Percentiles rank a stretch among this genome's conserved stretches.
Evolutionary conservation across 805 yeast genomes (phyloP).

Genomic region (Lachancea dasiensis): DNA sequence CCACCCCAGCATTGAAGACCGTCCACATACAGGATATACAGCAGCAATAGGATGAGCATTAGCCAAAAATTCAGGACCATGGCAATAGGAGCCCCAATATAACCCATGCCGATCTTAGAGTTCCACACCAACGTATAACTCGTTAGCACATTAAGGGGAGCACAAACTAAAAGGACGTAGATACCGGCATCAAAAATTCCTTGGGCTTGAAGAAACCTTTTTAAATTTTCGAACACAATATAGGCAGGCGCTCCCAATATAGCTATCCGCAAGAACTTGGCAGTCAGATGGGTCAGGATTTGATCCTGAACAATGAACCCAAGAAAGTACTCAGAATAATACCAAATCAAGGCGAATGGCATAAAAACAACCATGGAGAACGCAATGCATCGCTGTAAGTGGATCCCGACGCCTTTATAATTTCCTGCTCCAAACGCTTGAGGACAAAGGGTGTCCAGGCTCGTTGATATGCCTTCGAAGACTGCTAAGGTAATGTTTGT

Average conservation of each 20-base stretch:
- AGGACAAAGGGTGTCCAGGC: slow-evolving; percentile 76
- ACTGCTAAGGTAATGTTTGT: slow-evolving; percentile 74
- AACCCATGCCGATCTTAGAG: slow-evolving; percentile 63
- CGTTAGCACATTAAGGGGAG: slow-evolving; percentile 62
- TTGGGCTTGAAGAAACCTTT: slow-evolving; percentile 79
- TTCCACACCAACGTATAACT: slow-evolving; percentile 76
- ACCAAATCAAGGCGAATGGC: slow-evolving; percentile 57
- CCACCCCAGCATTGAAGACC: slow-evolving; percentile 74
- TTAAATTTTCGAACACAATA: slow-evolving; percentile 71
- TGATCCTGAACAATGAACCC: slow-evolving; percentile 44
- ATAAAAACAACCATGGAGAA: slow-evolving; percentile 50
- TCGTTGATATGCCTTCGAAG: slow-evolving; percentile 77
- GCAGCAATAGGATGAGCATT: slow-evolving; percentile 49
- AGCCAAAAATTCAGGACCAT: slow-evolving; percentile 68
- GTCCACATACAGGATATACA: slow-evolving; percentile 52
- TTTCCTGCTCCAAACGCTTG: slow-evolving; percentile 82
- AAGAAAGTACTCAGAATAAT: slow-evolving; percentile 45
- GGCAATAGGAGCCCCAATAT: slow-evolving; percentile 76
- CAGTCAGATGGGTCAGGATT: slow-evolving; percentile 50
- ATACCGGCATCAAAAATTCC: slow-evolving; percentile 84
- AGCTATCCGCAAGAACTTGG: slow-evolving; percentile 50
- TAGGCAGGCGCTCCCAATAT: slow-evolving; percentile 75
- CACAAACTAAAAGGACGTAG: slow-evolving; percentile 53
- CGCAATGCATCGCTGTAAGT: slow-evolving; percentile 65
- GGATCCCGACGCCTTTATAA: slow-evolving; percentile 61